Evolutionary conservation across 441 rosid species (phyloP).

Genomic region (Mallotus repandus): DNA sequence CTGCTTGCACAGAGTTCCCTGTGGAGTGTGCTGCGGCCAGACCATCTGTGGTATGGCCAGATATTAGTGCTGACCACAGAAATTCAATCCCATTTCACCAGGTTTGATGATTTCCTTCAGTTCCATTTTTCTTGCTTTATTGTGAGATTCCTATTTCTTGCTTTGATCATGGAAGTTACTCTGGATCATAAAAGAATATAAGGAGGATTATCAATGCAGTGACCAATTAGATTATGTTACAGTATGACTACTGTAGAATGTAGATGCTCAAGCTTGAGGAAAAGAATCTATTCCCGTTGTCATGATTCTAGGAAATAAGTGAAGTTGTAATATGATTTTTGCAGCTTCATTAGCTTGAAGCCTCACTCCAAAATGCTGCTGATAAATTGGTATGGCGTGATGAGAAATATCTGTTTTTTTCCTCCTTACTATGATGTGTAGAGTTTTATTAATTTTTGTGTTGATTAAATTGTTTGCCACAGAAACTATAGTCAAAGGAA

Average conservation of each 20-base stretch:
- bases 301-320: background rate
- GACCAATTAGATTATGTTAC: background rate
- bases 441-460: background rate
- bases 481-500: background rate
- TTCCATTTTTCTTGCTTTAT: background rate
- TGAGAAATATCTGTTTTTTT: background rate
- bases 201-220: background rate
- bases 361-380: background rate
- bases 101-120: slow-evolving; percentile 21
- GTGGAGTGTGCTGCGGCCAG: slow-evolving; percentile 4
- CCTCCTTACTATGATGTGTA: background rate
- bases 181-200: background rate
- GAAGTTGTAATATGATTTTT: background rate
- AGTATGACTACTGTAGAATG: background rate
- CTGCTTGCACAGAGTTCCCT: slow-evolving; percentile 6
- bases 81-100: slow-evolving; percentile 13
- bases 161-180: background rate
- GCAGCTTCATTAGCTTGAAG: background rate
- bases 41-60: slow-evolving; percentile 14
- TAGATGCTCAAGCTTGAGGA: background rate
- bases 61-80: slow-evolving; percentile 1
- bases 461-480: background rate
- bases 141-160: background rate
- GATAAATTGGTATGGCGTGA: background rate
- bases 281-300: background rate